Evolutionary conservation across 164 flowering plant genomes (phyloP).

Genomic region (Brasenia schreberi): DNA sequence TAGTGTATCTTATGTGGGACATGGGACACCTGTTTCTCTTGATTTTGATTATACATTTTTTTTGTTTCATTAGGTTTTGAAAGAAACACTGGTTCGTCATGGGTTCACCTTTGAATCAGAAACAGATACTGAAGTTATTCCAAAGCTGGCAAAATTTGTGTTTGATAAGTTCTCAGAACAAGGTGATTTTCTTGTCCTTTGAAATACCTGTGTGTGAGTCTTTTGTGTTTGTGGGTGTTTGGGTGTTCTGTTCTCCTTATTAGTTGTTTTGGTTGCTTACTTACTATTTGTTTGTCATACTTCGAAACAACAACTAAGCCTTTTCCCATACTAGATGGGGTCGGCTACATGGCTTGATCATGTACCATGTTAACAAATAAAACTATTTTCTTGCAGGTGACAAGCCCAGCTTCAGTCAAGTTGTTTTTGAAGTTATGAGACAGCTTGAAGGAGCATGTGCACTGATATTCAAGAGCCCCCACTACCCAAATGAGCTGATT

Average conservation of each 20-base stretch:
- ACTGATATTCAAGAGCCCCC: constrained; percentile 82
- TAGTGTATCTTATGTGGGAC: too few species aligned
- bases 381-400: constrained; percentile 40
- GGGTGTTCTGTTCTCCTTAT: too few species aligned
- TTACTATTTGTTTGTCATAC: background rate
- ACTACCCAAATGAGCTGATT: constrained; percentile 93
- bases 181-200: constrained; percentile 22
- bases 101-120: constrained; percentile 93
- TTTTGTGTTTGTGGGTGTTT: too few species aligned
- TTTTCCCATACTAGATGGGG: too few species aligned
- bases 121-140: constrained; percentile 98
- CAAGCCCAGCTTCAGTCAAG: constrained; percentile 68
- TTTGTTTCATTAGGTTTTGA: constrained; percentile 45
- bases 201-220: too few species aligned
- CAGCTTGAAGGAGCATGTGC: constrained; percentile 99
- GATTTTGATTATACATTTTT: too few species aligned
- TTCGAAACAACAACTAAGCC: too few species aligned
- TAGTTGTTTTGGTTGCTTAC: too few species aligned
- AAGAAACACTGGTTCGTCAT: constrained; percentile 78
- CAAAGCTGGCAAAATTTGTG: constrained; percentile 94
- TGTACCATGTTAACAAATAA: too few species aligned
- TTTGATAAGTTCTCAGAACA: constrained; percentile 40
- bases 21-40: too few species aligned
- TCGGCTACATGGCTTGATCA: background rate
- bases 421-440: constrained; percentile 94